Evolutionary conservation across 495 filamentous ascomycete species (phyloP).

Genomic region (Talaromyces ruber): DNA sequence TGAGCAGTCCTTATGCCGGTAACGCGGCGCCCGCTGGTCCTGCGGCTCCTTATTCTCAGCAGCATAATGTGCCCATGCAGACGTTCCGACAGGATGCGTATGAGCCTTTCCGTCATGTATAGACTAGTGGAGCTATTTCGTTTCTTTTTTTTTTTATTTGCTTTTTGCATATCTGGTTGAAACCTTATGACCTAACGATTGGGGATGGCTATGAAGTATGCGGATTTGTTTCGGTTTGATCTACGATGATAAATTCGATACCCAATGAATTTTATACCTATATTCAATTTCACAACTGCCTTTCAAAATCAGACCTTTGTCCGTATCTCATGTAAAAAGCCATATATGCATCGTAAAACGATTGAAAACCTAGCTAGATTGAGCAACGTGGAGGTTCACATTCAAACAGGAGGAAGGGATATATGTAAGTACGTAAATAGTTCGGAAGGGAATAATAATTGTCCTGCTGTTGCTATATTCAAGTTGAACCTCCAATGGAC

Average conservation of each 20-base stretch:
- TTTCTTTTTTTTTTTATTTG: background rate
- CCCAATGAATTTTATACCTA: background rate
- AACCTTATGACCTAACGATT: slow-evolving; percentile 5
- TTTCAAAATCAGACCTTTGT: no score
- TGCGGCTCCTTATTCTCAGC: slow-evolving; percentile 9
- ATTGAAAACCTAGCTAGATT: no score
- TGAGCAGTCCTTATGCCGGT: slow-evolving; percentile 21
- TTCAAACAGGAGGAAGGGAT: no score
- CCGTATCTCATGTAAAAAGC: no score
- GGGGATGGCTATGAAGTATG: background rate
- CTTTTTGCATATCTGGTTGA: background rate
- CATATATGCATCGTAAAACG: no score
- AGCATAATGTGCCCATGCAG: slow-evolving; percentile 13
- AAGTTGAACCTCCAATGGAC: background rate
- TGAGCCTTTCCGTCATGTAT: slow-evolving; percentile 39
- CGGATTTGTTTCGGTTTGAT: background rate
- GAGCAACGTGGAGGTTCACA: no score
- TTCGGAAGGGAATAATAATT: background rate
- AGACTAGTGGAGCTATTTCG: slow-evolving; percentile 6
- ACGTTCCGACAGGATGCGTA: slow-evolving; percentile 25
- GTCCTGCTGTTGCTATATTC: background rate
- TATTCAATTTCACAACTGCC: no score
- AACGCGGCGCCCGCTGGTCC: slow-evolving; percentile 13
- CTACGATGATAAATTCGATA: background rate
- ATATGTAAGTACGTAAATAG: background rate